Evolutionary conservation across 441 rosid species (phyloP).

Genomic region (Syzygium malaccense): DNA sequence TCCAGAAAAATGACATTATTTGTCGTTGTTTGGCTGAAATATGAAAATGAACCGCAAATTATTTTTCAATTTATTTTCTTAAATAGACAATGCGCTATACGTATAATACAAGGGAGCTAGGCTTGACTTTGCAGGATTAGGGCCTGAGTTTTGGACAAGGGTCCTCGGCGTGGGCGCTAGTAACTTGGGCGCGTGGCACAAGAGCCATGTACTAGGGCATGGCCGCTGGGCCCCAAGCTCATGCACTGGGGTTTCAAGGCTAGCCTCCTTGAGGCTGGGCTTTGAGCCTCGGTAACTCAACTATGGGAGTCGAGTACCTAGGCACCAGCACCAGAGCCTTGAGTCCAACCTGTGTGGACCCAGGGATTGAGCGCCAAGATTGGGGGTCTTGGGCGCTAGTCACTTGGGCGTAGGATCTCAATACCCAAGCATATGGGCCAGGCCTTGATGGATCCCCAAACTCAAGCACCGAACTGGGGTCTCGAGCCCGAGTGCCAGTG

Average conservation of each 20-base stretch:
- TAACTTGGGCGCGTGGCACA: rapidly evolving
- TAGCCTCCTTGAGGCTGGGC: background rate
- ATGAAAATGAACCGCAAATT: rapidly evolving
- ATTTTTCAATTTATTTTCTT: background rate
- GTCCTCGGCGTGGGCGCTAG: rapidly evolving
- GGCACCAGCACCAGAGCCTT: rapidly evolving
- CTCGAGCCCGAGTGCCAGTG: rapidly evolving
- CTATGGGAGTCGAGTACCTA: rapidly evolving
- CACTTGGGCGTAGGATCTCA: rapidly evolving
- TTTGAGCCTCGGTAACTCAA: rapidly evolving
- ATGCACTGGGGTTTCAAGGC: rapidly evolving
- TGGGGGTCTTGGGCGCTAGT: background rate
- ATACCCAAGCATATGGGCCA: rapidly evolving
- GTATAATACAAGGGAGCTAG: background rate
- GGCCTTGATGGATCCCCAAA: rapidly evolving
- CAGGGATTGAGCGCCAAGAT: rapidly evolving
- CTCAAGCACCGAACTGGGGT: background rate
- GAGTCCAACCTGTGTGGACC: background rate
- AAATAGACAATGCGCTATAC: background rate
- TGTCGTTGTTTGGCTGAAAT: background rate
- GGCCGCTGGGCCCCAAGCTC: background rate
- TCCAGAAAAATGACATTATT: rapidly evolving
- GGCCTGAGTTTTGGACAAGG: background rate
- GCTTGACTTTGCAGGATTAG: rapidly evolving
- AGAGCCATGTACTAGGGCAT: background rate